Percentiles rank a stretch among this genome's conserved stretches.
These are phyloP conservation scores for Phytophthora europaea DNA, from an alignment of 352 stramenopile genomes.

Conservation along the genomic window DNA sequence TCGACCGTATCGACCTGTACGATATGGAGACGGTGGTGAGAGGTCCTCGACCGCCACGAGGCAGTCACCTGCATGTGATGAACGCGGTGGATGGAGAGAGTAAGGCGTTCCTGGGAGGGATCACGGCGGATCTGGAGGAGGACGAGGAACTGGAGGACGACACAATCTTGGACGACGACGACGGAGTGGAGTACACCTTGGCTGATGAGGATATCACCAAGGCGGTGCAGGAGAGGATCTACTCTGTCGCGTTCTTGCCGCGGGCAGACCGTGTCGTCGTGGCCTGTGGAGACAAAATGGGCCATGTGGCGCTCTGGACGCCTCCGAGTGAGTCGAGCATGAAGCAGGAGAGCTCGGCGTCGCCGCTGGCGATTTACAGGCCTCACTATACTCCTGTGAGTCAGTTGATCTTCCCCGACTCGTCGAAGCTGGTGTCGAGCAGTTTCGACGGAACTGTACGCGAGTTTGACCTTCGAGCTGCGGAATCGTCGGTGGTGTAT, in stretches of 20 bases:
- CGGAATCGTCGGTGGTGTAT: constrained; percentile 67
- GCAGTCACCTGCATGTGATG: constrained; percentile 35
- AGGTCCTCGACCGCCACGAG: constrained; percentile 9
- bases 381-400: constrained; percentile 74
- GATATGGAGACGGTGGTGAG: constrained; percentile 24
- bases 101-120: constrained; percentile 52
- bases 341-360: constrained; percentile 26
- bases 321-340: constrained; percentile 20
- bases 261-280: constrained; percentile 70
- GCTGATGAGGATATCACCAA: constrained; percentile 73
- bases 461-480: constrained; percentile 74
- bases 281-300: constrained; percentile 78
- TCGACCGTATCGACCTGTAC: constrained; percentile 39
- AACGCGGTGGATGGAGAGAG: constrained; percentile 43
- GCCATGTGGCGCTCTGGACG: constrained; percentile 79
- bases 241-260: constrained; percentile 82
- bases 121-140: constrained; percentile 41
- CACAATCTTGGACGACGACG: constrained; percentile 32
- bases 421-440: constrained; percentile 68
- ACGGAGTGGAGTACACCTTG: constrained; percentile 65
- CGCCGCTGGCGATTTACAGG: constrained; percentile 64
- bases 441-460: constrained; percentile 80
- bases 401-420: constrained; percentile 73
- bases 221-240: constrained; percentile 77
- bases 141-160: constrained; percentile 53